These are phyloP conservation scores for Sporisorium scitamineum DNA, from an alignment of 1,284 basidiomycete species.

Conservation along the genomic window DNA sequence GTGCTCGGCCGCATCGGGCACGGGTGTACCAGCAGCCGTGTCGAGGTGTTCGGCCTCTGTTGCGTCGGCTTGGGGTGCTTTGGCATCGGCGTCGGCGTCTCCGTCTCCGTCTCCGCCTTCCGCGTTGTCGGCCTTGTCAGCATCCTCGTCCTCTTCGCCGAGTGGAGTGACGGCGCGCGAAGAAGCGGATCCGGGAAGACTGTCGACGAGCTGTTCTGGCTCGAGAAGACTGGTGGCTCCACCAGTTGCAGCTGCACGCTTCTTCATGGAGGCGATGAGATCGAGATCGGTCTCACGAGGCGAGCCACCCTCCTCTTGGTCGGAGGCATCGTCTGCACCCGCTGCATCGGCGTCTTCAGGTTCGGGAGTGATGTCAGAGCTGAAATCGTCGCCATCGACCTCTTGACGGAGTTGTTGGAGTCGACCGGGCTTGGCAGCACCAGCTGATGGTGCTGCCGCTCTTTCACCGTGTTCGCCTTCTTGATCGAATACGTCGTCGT, in stretches of 20 bases:
- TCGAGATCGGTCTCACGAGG: constrained; percentile 44
- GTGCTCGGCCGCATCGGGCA: constrained; percentile 44
- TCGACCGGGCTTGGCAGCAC: constrained; percentile 26
- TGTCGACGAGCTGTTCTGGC: constrained; percentile 53
- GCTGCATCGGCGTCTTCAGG: constrained; percentile 36
- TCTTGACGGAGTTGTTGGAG: constrained; percentile 35
- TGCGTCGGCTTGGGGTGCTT: constrained; percentile 22
- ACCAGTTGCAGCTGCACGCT: constrained; percentile 61
- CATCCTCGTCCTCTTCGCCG: constrained; percentile 47
- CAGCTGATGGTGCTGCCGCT: constrained; percentile 3
- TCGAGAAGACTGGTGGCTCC: constrained; percentile 59
- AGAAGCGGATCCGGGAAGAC: constrained; percentile 50
- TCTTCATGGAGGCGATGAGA: constrained; percentile 57
- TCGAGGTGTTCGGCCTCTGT: constrained; percentile 40
- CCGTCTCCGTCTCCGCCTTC: constrained; percentile 7
- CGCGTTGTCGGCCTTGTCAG: constrained; percentile 24
- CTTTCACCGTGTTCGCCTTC: constrained; percentile 24
- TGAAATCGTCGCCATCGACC: constrained; percentile 38
- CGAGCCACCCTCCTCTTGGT: constrained; percentile 43
- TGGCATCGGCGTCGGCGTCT: constrained; percentile 19
- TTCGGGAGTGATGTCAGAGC: constrained; percentile 54
- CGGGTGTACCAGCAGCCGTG: constrained; percentile 48
- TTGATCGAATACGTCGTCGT: constrained; percentile 32
- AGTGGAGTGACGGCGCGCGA: constrained; percentile 52
- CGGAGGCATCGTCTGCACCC: constrained; percentile 31